Conservation (phyloP, 305 asterid species). For the Rubia occidens region DNA sequence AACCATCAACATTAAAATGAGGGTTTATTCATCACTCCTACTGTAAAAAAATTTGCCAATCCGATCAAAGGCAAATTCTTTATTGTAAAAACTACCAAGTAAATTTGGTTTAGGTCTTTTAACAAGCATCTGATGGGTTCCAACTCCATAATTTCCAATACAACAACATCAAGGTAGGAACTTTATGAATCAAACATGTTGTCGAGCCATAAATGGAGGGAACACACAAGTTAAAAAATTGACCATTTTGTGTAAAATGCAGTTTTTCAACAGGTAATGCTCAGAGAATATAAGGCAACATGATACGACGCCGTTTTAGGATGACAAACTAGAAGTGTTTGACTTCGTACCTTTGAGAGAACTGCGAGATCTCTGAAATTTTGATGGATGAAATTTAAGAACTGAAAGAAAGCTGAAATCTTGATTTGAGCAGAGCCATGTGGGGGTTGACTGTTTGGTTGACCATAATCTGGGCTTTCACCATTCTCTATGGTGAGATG, state of each 20-base stretch:
- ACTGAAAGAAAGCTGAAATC: neutral
- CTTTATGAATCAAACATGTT: neutral
- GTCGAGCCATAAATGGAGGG: neutral
- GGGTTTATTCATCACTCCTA: too few species aligned
- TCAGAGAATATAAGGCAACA: neutral
- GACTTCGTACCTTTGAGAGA: neutral
- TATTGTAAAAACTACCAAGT: neutral
- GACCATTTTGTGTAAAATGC: neutral
- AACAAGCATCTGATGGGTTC: conserved; percentile 22
- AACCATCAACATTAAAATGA: too few species aligned
- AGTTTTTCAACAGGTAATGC: neutral
- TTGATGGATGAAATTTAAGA: neutral
- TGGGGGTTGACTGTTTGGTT: conserved; percentile 52
- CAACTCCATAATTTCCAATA: neutral
- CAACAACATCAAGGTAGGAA: neutral
- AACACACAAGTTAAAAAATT: neutral
- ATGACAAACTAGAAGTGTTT: neutral
- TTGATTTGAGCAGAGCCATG: conserved; percentile 19
- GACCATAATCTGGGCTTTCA: conserved; percentile 61
- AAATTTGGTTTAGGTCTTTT: conserved; percentile 29
- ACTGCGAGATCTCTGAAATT: conserved; percentile 7
- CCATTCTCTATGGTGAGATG: conserved; percentile 86
- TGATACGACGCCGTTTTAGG: neutral
- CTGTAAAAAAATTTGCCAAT: too few species aligned
- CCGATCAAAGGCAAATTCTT: too few species aligned